Evolutionary conservation across 2,329 filamentous ascomycete genomes (phyloP), one percentile per base, ranked within the genome.

Genomic region (Colletotrichum eremochloae): DNA sequence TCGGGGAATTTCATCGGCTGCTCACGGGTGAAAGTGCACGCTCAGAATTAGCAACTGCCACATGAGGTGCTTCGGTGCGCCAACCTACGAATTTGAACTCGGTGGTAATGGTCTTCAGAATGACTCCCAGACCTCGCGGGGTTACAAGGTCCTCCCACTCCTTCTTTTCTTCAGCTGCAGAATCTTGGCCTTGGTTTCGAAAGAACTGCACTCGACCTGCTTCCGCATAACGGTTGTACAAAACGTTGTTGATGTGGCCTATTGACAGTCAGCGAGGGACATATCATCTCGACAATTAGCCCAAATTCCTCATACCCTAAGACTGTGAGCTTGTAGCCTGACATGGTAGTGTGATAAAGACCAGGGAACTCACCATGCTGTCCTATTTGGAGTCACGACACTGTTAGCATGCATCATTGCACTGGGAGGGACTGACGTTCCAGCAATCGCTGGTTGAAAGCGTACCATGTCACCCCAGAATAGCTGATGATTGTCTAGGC

Each of bases 401-500:
- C 9, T 5, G 18, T 33, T n/a, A 55, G 31, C 18, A 33, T 20
- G 9, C 3, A 5, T 36, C 4, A 12, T 24, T 24, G 24, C 31
- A 8, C 5, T 3, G 4, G 8, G 14, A 12, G 31, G 31, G 8
- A 55, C 2, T 3, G 31, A 11, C 36, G 29, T 15, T 15, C 18
- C 31, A 31, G 52, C 52, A 20, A 2, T 33, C 31, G 52, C 31
- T n/a, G 52, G 31, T 9, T 18, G 31, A 11, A 18, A 55, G 14
- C 52, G 18, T 36, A 55, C 52, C 52, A 55, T 55, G 31, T 55
- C 52, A 12, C 52, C 52, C 52, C 52, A 55, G 24, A 55, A 55
- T 1, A 55, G 29, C 3, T 55, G 52, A n/a, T 55, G 52, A n/a
- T 55, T 55, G 31, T 55, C 52, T 11, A 55, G 18, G 29, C 31